These are phyloP conservation scores for Lepiota brunneoincarnata DNA, from an alignment of 768 basidiomycete genomes.

Conservation along the genomic window DNA sequence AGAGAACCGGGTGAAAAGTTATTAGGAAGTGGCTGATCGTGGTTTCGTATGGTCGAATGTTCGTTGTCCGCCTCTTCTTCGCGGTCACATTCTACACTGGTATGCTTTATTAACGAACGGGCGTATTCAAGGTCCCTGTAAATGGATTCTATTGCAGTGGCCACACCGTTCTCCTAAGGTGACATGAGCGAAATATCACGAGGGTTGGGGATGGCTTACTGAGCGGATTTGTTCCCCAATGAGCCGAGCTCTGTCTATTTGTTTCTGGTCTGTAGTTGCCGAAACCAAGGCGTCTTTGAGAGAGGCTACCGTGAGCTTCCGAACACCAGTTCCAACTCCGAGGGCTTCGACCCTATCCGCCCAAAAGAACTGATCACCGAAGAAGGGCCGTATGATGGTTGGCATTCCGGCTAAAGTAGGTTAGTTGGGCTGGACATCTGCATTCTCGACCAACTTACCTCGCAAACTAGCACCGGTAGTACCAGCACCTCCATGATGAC, in stretches of 20 bases:
- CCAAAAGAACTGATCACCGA: conserved; percentile 98
- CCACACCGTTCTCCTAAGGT: conserved; percentile 88
- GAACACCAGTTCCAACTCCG: conserved; percentile 84
- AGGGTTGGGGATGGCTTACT: conserved; percentile 38
- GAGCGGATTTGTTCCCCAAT: conserved; percentile 86
- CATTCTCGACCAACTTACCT: conserved; percentile 44
- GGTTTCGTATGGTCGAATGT: conserved; percentile 35
- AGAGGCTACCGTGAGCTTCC: conserved; percentile 79
- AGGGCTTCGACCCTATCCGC: conserved; percentile 96
- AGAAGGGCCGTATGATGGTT: conserved; percentile 96
- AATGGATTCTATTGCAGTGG: conserved; percentile 89
- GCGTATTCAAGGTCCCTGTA: conserved; percentile 97
- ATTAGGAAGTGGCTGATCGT: conserved; percentile 18
- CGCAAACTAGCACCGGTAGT: conserved; percentile 93
- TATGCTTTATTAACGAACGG: conserved; percentile 75
- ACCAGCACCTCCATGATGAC: conserved; percentile 97
- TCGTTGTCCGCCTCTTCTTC: conserved; percentile 32
- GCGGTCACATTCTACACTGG: conserved; percentile 29
- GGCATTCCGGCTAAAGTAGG: conserved; percentile 74
- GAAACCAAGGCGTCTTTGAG: conserved; percentile 74
- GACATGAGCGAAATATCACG: not conserved
- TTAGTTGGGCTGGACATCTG: conserved; percentile 2
- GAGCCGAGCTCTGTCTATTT: conserved; percentile 80
- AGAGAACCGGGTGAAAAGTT: conserved; percentile 31
- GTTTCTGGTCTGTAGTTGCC: conserved; percentile 87